Base-by-base conservation (phyloP, 306 rosid genomes). In the Pterocarpus santalinus region DNA sequence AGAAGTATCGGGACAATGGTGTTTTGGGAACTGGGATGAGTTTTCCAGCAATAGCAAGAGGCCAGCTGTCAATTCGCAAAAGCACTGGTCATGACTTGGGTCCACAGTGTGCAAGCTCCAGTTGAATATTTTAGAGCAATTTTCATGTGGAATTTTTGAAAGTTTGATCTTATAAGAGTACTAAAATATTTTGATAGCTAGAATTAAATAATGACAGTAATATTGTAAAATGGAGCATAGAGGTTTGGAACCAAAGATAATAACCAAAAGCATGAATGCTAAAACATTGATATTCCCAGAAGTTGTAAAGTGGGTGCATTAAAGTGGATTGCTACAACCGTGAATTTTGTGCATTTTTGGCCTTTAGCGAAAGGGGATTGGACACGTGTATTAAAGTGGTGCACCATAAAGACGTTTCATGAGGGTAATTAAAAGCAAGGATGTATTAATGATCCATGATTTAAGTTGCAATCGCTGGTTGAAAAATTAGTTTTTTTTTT, bases 11-110 rank as follows among this genome's bases (percentile, higher is more conserved):
- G 30, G 85, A 60, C 57, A 91, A 14, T 5, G 98, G 95, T 79
- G 95, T 91, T 81, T 81, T 70, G 1, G 99, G 97, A 83, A 95
- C 99, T n/a, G 97, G 97, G 69, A 95, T 90, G 39, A 91, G 66
- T 82, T 95, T 95, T 53, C 99, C 99, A 43, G 79, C 69, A 36
- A 89, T 2, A 63, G 98, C 97, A 77, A 95, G 97, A 71, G 99
- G 99, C 98, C 99, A 95, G 63, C 99, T 93, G 92, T 61, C n/a
- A 69, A 5, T 80, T 76, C 65, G 9, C 44, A 75, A 75, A 77
- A 55, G 7, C 65, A 9, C 52, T 82, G 41, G 73, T 65, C 65
- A 78, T 60, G 73, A 77, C 28, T 64, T 52, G 6, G 39, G 60
- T 1, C 15, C 62, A 69, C 39, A 82, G 57, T 66, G 70, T 2